Evolutionary conservation across 495 filamentous ascomycete species (phyloP), one percentile per base, ranked within the genome.

Genomic region (Bombardia bombarda): DNA sequence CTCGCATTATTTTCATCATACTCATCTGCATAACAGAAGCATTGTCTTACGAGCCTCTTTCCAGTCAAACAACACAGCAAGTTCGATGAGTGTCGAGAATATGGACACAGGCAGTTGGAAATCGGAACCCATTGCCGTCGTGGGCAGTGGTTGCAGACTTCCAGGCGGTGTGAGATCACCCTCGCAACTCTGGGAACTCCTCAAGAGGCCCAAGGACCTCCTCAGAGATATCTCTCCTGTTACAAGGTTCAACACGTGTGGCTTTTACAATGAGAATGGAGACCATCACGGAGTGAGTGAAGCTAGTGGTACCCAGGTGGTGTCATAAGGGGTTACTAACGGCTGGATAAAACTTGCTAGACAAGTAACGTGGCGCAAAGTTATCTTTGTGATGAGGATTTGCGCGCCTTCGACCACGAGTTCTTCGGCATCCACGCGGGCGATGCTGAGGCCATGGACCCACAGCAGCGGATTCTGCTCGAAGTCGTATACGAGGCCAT

Each of bases 231-330:
- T 80, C 32, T 83, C 82, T 0, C 42, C 67, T 3, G 75, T 82
- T 8, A 14, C 16, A 45, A 74, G 84, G 4, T 87, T 83, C 66
- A 51, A 57, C 32, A 28, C 42, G 12, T 72, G 82, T 51, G 77
- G 77, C 13, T 74, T 83, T 39, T 72, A 73, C 20, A 82, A 86
- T 43, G 76, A 74, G 24, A 19, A 40, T 9, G n/a, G 21, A 13
- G 33, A 42, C 26, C 32, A 30, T 8, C 34, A 38, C 16, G 34
- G 34, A 17, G 19, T 22, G n/a, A 38, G 34, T 22, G n/a, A 38
- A n/a, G n/a, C n/a, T n/a, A n/a, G n/a, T n/a, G n/a, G n/a, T n/a
- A n/a, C n/a, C n/a, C n/a, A n/a, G n/a, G n/a, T n/a, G n/a, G n/a
- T n/a, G n/a, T n/a, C n/a, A n/a, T n/a, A n/a, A n/a, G n/a, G n/a